Evolutionary conservation across 306 rosid genomes (phyloP), one percentile per base, ranked within the genome.

Genomic region (Ochetophila trinervis): DNA sequence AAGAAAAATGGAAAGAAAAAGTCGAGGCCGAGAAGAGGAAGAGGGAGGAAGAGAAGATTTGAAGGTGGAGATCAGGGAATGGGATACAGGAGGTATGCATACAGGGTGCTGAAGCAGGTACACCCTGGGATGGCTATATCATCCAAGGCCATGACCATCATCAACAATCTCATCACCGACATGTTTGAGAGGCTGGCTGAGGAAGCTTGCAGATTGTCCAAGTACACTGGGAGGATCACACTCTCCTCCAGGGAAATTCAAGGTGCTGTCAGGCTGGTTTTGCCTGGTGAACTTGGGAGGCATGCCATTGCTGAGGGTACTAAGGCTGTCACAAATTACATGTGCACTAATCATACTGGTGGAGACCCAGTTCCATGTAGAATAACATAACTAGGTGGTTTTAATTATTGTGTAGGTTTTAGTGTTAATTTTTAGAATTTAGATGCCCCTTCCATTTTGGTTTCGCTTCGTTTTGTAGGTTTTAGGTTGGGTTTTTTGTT

Each of bases 281-380:
- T 87, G 19, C 89, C 87, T 0, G 86, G 91, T 0, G 89, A 88
- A 51, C 89, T 84, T 60, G 85, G 91, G 18, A 84, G 60, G 52
- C 95, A 91, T 65, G 97, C 91, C 65, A 60, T 80, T 64, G 89
- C 89, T 4, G 93, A 91, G 74, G 91, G 92, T 49, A 60, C 75
- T 4, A 87, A 87, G 70, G 95, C 88, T 48, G 79, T 85, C 2
- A 68, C 72, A 24, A 71, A 62, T 4, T 82, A 74, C 23, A 49
- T 71, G 5, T 66, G 79, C 62, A 11, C 59, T 68, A 40, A 32
- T 64, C 44, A 34, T 54, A 55, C 45, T 1, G n/a, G 7, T 32
- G 51, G 7, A 45, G 51, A 64, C 48, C 65, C 37, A 27, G 32
- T 27, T 27, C 32, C 32, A 27, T 27, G n/a, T n/a, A n/a, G n/a